Base-by-base conservation (phyloP, 805 yeast species). In the Cyberlindnera americana region DNA sequence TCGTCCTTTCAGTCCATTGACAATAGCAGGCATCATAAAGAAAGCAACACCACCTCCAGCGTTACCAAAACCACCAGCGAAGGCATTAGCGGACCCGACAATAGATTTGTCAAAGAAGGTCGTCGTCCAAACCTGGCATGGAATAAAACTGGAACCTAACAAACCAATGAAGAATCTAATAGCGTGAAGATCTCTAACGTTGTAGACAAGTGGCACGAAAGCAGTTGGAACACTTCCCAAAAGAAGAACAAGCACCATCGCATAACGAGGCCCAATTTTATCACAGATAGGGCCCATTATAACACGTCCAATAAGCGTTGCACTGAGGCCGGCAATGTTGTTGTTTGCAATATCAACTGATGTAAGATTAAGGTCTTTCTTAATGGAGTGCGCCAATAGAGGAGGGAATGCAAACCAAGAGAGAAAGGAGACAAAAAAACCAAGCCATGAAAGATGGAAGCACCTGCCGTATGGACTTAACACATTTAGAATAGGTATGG, bases 101-200 rank as follows among this genome's bases (percentile, higher is more conserved):
- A 59, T 54, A 11, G 53, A 41, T 35, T 50, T 54, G 40, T 58
- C 64, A 35, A 57, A 59, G 38, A 57, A 59, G 3, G 48, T 40
- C 3, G 58, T 52, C 9, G 60, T 54, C 53, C 59, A 57, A 28
- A 52, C 51, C 27, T 59, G 58, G 37, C 62, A 59, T 16, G 59
- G 56, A 21, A 59, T 52, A 34, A 59, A 59, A 21, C 59, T 53
- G 13, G 60, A 59, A 22, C 66, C 67, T 8, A 62, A 44, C 12
- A 73, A 49, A 0, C 77, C 78, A 24, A 69, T 48, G 11, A 67
- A 48, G 41, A 70, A 70, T 22, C 63, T 45, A 16, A 63, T 43
- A 3, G 55, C 62, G 35, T 65, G 64, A 7, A 65, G 39, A 1
- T 54, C 54, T 7, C 37, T 30, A 31, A 57, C 46, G 40, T 52